These are phyloP conservation scores for Atkinsonella hypoxylon DNA, from an alignment of 2,329 filamentous ascomycete species.

Conservation along the genomic window DNA sequence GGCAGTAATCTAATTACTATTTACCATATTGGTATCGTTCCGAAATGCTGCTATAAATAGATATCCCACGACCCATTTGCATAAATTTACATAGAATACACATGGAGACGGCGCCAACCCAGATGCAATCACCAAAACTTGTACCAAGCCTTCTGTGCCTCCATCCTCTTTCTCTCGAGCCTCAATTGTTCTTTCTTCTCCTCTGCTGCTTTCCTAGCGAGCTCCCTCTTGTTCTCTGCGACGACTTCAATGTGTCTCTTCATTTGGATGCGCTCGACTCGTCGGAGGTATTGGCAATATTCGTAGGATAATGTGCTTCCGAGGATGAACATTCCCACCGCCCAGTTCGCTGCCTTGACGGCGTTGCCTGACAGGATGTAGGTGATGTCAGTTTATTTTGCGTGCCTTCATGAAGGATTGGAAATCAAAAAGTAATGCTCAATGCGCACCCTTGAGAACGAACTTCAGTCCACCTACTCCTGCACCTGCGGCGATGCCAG, in stretches of 20 bases:
- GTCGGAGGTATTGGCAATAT: slow-evolving; percentile 65
- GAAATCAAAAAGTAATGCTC: background rate
- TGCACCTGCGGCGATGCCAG: slow-evolving; percentile 72
- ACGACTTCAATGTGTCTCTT: slow-evolving; percentile 64
- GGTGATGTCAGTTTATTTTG: background rate
- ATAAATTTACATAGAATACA: slow-evolving; percentile 1
- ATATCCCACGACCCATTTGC: background rate
- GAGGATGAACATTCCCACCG: slow-evolving; percentile 63
- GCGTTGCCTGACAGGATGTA: slow-evolving; percentile 17
- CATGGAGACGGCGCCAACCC: background rate
- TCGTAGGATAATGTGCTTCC: slow-evolving; percentile 67
- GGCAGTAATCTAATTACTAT: background rate
- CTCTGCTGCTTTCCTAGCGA: slow-evolving; percentile 32
- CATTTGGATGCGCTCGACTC: slow-evolving; percentile 71
- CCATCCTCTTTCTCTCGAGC: slow-evolving; percentile 20
- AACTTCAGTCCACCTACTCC: slow-evolving; percentile 62
- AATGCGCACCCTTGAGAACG: slow-evolving; percentile 55
- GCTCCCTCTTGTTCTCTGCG: slow-evolving; percentile 37
- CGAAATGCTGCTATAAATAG: background rate
- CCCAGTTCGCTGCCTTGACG: slow-evolving; percentile 63
- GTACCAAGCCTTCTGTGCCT: slow-evolving; percentile 37
- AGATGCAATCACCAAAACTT: slow-evolving; percentile 37
- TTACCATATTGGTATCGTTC: background rate
- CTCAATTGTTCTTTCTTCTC: slow-evolving; percentile 24
- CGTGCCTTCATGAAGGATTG: background rate